phyloP scores from a whole-genome alignment of 176 grass and related monocot genomes.

The Musa schizocarpa region DNA sequence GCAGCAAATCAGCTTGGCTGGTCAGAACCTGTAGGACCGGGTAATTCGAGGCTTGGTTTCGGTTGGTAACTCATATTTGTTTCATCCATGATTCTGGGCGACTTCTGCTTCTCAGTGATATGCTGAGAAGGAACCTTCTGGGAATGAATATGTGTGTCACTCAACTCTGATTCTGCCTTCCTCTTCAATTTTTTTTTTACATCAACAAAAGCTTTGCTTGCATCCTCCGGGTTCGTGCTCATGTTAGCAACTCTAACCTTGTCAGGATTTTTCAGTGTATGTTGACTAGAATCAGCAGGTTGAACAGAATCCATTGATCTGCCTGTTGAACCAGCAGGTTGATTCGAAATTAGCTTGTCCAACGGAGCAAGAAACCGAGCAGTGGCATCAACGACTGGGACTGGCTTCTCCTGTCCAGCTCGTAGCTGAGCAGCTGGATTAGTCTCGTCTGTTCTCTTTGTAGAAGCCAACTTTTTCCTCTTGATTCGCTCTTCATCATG shows the following conservation, averaged over 20 bases:
- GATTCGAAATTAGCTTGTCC: conserved; percentile 24
- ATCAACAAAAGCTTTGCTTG: conserved; percentile 19
- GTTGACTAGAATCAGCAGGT: conserved; percentile 41
- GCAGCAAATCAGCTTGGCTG: not conserved
- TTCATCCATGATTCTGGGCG: conserved; percentile 32
- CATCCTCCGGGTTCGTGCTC: conserved; percentile 27
- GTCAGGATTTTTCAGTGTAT: conserved; percentile 32
- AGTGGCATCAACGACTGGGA: not conserved
- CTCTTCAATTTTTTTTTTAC: conserved; percentile 62
- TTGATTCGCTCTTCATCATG: conserved; percentile 70
- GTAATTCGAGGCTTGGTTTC: not conserved
- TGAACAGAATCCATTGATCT: conserved; percentile 30
- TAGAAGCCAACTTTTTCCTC: conserved; percentile 54
- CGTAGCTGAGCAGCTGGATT: conserved; percentile 34
- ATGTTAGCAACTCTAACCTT: conserved; percentile 23
- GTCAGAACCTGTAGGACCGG: not conserved
- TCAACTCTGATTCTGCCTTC: conserved; percentile 37
- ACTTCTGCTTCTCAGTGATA: conserved; percentile 44
- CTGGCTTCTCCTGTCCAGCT: conserved; percentile 24
- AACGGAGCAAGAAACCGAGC: conserved; percentile 4
- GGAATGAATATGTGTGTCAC: conserved; percentile 39
- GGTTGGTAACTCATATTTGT: conserved; percentile 20
- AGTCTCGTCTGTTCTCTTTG: conserved; percentile 31
- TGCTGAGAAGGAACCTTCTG: conserved; percentile 33
- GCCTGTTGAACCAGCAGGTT: conserved; percentile 10